These are phyloP conservation scores for Talaromyces sp. DNA, from an alignment of 2,329 filamentous ascomycete species.

Conservation along the genomic window DNA sequence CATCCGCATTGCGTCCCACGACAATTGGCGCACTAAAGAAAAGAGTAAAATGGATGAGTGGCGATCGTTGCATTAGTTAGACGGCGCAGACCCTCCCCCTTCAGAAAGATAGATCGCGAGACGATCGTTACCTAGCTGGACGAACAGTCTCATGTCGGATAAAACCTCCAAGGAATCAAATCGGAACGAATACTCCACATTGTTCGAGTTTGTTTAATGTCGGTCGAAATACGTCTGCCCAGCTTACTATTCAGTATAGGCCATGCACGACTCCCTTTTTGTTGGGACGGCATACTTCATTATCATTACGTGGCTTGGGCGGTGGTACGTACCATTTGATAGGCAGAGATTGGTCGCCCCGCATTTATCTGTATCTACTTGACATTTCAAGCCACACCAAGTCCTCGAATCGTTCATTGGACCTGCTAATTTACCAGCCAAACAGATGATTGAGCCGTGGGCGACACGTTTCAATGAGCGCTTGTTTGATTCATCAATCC, in stretches of 20 bases:
- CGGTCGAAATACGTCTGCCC: background rate
- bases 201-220: background rate
- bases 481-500: background rate
- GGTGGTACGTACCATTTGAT: background rate
- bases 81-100: background rate
- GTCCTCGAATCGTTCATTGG: background rate
- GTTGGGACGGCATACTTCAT: background rate
- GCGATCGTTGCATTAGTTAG: background rate
- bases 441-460: background rate
- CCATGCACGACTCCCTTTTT: background rate
- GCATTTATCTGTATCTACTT: background rate
- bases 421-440: background rate
- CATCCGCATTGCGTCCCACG: background rate
- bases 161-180: conserved; percentile 3
- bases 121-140: background rate
- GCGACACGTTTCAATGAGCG: background rate
- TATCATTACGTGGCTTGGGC: background rate
- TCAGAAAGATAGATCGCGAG: background rate
- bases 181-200: background rate
- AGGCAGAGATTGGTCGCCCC: background rate
- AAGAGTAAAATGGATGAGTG: background rate
- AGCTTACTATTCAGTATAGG: background rate
- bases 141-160: background rate
- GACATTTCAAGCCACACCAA: background rate
- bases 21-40: background rate